Base-by-base conservation (phyloP, 2,329 filamentous ascomycete species). In the Penicillium frequentans region DNA sequence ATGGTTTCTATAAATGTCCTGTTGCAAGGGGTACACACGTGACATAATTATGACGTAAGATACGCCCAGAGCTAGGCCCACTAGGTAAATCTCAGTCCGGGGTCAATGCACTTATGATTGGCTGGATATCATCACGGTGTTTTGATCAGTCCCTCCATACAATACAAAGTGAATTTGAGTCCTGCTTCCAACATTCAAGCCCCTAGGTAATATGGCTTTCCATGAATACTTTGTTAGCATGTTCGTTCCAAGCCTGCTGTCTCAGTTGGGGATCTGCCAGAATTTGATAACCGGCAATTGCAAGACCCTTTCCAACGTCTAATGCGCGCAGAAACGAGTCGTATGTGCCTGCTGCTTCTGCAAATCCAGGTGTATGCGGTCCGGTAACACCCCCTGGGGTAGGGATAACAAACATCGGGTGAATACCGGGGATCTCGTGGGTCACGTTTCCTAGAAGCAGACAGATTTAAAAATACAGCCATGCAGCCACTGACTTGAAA, bases 391-490 rank as follows among this genome's bases (percentile, higher is more conserved):
- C 27, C 8, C 42, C 54, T 5, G 54, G 49, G 10, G 49, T 52
- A 8, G 49, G 49, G 13, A 56, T 56, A n/a, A 35, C 33, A 47
- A 56, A 56, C 19, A 42, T 33, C 3, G 54, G 45, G 23, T 56
- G 54, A 13, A 56, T 35, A 24, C 49, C 43, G 3, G 54, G 54
- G 24, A 51, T 44, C 13, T 21, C 49, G 37, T 56, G 47, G 43
- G 43, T 53, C 1, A 56, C 49, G 19, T 56, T 56, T n/a, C 54
- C 54, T 47, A 19, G 13, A 31, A n/a, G 26, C 10, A 47, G 35
- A 39, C 35, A 39, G 3, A 47, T 47, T 19, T 19, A 47, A 16
- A 47, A 9, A 16, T 44, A 31, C 10, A 27, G 27, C 10, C 6
- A 54, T 29, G 14, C 14, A 42, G n/a, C 31, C 3, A 39, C n/a